Evolutionary conservation across 2,329 filamentous ascomycete species (phyloP).

Genomic region (Teratosphaeria nubilosa): DNA sequence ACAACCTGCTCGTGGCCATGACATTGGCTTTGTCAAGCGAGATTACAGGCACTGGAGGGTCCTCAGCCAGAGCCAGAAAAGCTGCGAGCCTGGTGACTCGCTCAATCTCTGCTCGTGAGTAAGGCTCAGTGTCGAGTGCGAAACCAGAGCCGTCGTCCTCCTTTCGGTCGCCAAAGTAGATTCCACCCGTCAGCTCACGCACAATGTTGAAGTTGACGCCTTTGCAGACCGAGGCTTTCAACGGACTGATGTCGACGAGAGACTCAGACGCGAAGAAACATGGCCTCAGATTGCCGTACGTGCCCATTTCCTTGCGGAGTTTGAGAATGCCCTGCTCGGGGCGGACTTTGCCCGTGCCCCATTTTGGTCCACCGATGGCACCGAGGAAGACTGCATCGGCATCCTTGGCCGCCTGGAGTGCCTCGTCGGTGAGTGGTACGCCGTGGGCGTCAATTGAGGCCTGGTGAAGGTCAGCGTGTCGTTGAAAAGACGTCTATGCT

Average conservation of each 20-base stretch:
- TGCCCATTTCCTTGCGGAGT: slow-evolving; percentile 85
- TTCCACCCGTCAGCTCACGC: slow-evolving; percentile 81
- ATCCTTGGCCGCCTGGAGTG: slow-evolving; percentile 69
- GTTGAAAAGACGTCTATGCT: slow-evolving; percentile 27
- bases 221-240: slow-evolving; percentile 75
- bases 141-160: slow-evolving; percentile 66
- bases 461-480: slow-evolving; percentile 35
- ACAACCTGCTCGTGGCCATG: slow-evolving; percentile 77
- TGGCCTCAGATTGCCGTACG: slow-evolving; percentile 89
- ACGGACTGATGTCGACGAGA: slow-evolving; percentile 73
- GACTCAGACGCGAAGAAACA: slow-evolving; percentile 90
- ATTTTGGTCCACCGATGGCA: slow-evolving; percentile 94
- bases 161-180: slow-evolving; percentile 87
- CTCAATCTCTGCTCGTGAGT: slow-evolving; percentile 77
- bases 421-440: slow-evolving; percentile 68
- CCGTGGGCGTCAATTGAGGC: slow-evolving; percentile 80
- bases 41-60: slow-evolving; percentile 70
- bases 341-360: slow-evolving; percentile 78
- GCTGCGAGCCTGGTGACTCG: slow-evolving; percentile 74
- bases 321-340: slow-evolving; percentile 86
- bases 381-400: slow-evolving; percentile 87
- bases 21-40: slow-evolving; percentile 96
- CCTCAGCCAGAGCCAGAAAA: slow-evolving; percentile 65
- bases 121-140: slow-evolving; percentile 79
- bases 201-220: slow-evolving; percentile 89